A percentile compares a stretch with the other conserved stretches of the same genome.
Conservation (phyloP, 2,329 filamentous ascomycete species). For the Pestalotiopsis sp. region DNA sequence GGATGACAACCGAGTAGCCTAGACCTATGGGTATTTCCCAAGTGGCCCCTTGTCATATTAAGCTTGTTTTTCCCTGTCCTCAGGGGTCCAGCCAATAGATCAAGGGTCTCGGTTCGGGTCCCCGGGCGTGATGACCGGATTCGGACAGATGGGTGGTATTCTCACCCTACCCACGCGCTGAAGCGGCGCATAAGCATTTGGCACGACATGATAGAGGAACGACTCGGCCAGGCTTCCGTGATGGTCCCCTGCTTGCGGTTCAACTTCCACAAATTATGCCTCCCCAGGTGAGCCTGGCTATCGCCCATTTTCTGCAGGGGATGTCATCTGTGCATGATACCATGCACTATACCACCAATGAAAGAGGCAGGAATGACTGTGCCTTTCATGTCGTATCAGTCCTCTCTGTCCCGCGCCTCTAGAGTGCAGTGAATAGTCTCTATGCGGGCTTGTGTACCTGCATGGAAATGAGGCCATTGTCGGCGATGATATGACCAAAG, state of each 20-base stretch:
- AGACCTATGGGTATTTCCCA: background rate
- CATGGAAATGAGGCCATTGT: background rate
- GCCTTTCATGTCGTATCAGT: background rate
- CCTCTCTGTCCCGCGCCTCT: background rate
- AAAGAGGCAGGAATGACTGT: background rate
- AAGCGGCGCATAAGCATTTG: background rate
- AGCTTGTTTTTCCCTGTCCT: background rate
- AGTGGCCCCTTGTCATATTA: background rate
- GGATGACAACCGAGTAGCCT: background rate
- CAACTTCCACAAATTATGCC: background rate
- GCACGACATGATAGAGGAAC: background rate
- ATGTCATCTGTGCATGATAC: background rate
- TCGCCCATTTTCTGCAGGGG: background rate
- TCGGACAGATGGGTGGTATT: background rate
- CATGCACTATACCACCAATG: background rate
- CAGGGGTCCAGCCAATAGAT: background rate
- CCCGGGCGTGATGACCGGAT: background rate
- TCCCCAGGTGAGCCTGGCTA: background rate
- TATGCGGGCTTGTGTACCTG: background rate
- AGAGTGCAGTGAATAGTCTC: background rate
- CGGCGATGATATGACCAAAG: background rate
- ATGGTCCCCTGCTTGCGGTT: background rate
- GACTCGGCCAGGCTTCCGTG: background rate
- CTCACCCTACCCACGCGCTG: background rate
- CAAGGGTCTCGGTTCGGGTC: background rate